These are phyloP conservation scores for Pseudopediastrum boryanum DNA, from an alignment of 139 green algal species.

Conservation along the genomic window DNA sequence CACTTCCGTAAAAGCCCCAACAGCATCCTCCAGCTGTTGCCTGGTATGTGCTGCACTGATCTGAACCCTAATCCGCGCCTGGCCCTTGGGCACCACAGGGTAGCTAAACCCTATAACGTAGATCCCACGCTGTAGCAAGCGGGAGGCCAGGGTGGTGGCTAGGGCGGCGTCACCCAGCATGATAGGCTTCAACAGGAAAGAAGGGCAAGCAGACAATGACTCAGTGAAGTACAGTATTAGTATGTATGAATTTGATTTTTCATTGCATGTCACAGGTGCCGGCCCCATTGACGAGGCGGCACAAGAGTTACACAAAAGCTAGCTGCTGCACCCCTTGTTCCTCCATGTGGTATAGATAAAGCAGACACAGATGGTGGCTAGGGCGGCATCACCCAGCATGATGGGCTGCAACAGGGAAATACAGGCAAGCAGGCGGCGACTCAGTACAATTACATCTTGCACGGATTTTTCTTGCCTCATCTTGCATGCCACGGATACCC, in stretches of 20 bases:
- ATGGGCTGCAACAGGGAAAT: constrained; percentile 73
- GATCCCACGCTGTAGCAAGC: constrained; percentile 59
- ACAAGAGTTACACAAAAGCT: constrained; percentile 4
- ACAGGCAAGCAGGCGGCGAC: too few species aligned
- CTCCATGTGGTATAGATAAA: constrained; percentile 11
- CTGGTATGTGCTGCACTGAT: constrained; percentile 52
- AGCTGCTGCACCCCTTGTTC: not conserved
- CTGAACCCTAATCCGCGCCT: constrained; percentile 73
- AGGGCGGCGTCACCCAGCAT: constrained; percentile 73
- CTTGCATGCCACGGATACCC: too few species aligned
- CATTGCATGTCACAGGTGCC: not conserved
- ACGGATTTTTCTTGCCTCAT: too few species aligned
- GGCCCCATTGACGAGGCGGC: not conserved
- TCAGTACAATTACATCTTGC: too few species aligned
- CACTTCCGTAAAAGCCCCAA: constrained; percentile 42
- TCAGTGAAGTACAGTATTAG: not conserved
- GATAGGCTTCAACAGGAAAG: constrained; percentile 56
- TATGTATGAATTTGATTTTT: too few species aligned
- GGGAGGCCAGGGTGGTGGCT: constrained; percentile 52
- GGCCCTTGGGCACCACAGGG: constrained; percentile 74
- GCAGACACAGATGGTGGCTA: constrained; percentile 41
- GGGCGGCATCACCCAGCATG: constrained; percentile 70
- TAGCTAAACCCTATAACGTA: constrained; percentile 61
- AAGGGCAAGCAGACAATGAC: not conserved
- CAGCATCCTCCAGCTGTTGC: constrained; percentile 50